Conservation (phyloP, 179 eudicot genomes). For the Spergularia azorica region DNA sequence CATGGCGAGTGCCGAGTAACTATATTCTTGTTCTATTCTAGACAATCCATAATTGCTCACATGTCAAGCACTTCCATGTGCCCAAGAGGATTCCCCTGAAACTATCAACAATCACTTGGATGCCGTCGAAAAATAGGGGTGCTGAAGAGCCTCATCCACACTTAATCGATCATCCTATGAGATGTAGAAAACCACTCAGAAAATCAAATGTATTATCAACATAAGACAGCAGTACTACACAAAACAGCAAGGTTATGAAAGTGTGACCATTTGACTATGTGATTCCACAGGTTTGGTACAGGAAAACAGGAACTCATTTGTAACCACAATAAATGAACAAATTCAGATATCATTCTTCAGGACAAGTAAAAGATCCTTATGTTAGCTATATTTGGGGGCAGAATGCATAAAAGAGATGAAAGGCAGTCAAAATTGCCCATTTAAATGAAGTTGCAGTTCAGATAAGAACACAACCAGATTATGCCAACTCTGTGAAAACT, state of each 20-base stretch:
- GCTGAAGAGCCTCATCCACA: slow-evolving; percentile 86
- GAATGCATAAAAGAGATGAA: no score
- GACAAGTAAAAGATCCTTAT: background rate
- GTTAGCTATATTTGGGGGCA: background rate
- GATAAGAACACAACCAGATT: background rate
- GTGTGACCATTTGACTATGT: background rate
- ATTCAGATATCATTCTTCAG: background rate
- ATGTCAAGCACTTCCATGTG: background rate
- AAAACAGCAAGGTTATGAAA: background rate
- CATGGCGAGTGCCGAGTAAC: background rate
- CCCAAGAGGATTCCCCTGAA: slow-evolving; percentile 9
- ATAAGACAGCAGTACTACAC: background rate
- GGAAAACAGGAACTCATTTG: background rate
- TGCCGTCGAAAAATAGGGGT: slow-evolving; percentile 63
- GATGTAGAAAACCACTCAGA: slow-evolving; percentile 10
- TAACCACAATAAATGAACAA: background rate
- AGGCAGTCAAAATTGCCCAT: background rate
- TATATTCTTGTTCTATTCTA: background rate
- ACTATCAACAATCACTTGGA: slow-evolving; percentile 16
- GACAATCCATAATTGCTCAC: background rate
- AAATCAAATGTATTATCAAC: background rate
- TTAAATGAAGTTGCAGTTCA: background rate
- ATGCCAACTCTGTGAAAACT: slow-evolving; percentile 30
- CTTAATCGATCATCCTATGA: slow-evolving; percentile 77
- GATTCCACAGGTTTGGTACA: background rate